Percentiles rank a stretch among this genome's conserved stretches.
These are phyloP conservation scores for Pterocarpus santalinus DNA, from an alignment of 306 rosid species.

Conservation along the genomic window DNA sequence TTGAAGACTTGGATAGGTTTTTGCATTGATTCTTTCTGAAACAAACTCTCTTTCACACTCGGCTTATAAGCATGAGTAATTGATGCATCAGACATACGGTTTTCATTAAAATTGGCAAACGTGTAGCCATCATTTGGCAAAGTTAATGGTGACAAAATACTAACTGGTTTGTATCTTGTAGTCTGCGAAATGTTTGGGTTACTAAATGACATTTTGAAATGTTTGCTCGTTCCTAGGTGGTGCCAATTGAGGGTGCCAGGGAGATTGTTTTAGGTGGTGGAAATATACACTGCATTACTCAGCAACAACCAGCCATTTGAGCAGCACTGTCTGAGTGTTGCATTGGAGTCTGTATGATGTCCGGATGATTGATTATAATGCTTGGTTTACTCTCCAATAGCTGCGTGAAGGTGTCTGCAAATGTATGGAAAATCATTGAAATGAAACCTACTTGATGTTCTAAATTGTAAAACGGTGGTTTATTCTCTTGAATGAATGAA, in stretches of 20 bases:
- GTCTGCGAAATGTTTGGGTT: constrained; percentile 24
- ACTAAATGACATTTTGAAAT: constrained; percentile 24
- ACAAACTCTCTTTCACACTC: not conserved
- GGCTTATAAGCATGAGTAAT: constrained; percentile 9
- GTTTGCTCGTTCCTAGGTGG: constrained; percentile 66
- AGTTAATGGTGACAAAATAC: not conserved
- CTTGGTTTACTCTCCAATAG: constrained; percentile 5
- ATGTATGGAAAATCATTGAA: constrained; percentile 7
- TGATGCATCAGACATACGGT: not conserved
- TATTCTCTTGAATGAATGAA: not conserved
- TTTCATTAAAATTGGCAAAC: constrained; percentile 26
- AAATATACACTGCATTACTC: constrained; percentile 94
- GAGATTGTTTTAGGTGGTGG: constrained; percentile 95
- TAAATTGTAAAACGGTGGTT: not conserved
- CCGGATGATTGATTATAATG: constrained; percentile 1
- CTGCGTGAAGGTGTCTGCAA: not conserved
- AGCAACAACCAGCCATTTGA: constrained; percentile 79
- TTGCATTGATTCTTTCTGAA: constrained; percentile 21
- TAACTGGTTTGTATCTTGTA: not conserved
- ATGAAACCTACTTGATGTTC: not conserved
- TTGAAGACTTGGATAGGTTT: not conserved
- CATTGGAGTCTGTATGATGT: constrained; percentile 2
- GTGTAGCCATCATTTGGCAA: not conserved
- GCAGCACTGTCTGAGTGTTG: not conserved
- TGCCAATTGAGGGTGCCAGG: constrained; percentile 85